phyloP scores from a whole-genome alignment of 345 rosid genomes.

The Salix viminalis region DNA sequence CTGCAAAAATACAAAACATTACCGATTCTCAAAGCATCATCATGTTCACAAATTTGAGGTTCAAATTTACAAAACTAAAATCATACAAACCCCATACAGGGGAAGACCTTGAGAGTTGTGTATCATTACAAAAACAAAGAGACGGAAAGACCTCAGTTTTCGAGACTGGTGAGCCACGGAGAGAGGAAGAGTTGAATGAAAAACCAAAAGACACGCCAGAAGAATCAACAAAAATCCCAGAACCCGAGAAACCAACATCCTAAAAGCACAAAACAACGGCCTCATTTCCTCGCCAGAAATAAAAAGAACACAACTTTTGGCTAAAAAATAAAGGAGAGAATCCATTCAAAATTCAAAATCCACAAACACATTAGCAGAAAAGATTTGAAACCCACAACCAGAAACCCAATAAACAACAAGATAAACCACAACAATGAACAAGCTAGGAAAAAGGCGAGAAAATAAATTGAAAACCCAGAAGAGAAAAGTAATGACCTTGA shows the following conservation, averaged over 20 bases:
- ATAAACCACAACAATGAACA: not conserved
- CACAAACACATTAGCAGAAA: not conserved
- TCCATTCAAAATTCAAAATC: not conserved
- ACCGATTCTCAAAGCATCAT: not conserved
- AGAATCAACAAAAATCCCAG: not conserved
- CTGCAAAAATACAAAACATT: not conserved
- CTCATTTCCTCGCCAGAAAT: not conserved
- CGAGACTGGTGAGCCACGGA: not conserved
- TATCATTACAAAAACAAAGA: not conserved
- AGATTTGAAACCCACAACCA: not conserved
- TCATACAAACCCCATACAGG: not conserved
- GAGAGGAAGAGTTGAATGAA: not conserved
- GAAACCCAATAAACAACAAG: not conserved
- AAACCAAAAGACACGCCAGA: not conserved
- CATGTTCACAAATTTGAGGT: slow-evolving; percentile 2
- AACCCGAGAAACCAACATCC: not conserved
- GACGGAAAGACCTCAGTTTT: not conserved
- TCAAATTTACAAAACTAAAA: not conserved
- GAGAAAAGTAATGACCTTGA: slow-evolving; percentile 42
- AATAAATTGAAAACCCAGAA: not conserved
- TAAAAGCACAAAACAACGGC: slow-evolving; percentile 4
- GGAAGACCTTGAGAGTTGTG: not conserved
- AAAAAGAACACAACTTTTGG: not conserved
- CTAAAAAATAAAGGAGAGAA: not conserved
- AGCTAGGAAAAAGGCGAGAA: not conserved